Percentiles rank a stretch among this genome's conserved stretches.
Conservation (phyloP, 2,329 filamentous ascomycete species). For the Fusarium succisae region DNA sequence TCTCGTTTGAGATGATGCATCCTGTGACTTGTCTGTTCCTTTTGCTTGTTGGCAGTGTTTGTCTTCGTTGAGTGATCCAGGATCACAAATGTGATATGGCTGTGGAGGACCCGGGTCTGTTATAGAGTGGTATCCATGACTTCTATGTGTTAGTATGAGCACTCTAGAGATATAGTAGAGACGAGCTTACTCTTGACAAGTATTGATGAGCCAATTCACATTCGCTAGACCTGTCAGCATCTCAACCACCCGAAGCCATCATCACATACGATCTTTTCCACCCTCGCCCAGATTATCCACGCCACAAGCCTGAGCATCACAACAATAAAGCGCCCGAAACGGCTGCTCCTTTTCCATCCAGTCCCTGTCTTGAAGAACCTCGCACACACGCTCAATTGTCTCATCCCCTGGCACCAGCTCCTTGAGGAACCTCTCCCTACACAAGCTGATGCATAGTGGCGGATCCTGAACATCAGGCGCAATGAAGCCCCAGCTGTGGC, state of each 20-base stretch:
- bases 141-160: conserved; percentile 17
- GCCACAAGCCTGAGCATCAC: conserved; percentile 61
- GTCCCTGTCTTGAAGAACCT: conserved; percentile 42
- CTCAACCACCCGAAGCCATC: background rate
- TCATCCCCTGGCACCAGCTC: conserved; percentile 41
- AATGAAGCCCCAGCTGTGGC: conserved; percentile 45
- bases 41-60: conserved; percentile 23
- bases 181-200: conserved; percentile 58
- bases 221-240: conserved; percentile 52
- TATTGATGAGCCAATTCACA: conserved; percentile 61
- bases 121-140: conserved; percentile 41
- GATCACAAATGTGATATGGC: conserved; percentile 34
- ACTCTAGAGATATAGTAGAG: background rate
- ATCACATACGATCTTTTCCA: conserved; percentile 56
- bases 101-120: conserved; percentile 42
- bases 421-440: conserved; percentile 47
- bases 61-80: conserved; percentile 10
- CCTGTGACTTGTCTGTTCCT: background rate
- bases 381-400: conserved; percentile 47
- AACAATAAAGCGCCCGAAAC: conserved; percentile 62
- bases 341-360: conserved; percentile 38
- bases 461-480: conserved; percentile 44
- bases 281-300: conserved; percentile 48
- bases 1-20: background rate
- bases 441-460: conserved; percentile 48